Evolutionary conservation across 2,329 filamentous ascomycete genomes (phyloP), one percentile per base, ranked within the genome.

Genomic region (Fusarium illudens): DNA sequence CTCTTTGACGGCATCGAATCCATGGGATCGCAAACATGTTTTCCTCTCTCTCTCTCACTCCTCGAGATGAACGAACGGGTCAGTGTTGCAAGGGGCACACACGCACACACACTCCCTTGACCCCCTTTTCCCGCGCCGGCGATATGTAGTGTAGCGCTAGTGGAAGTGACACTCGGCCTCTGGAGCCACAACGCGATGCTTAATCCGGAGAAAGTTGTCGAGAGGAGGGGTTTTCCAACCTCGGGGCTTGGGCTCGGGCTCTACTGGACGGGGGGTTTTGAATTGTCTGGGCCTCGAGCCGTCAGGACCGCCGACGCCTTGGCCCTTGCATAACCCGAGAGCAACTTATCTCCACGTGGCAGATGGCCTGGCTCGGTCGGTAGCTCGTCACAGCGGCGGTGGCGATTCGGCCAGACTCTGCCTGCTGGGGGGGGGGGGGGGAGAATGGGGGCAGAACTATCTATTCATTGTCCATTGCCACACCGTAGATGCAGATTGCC

Each of bases 321-420:
- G 29, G 50, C 66, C 71, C 68, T 60, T 73, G 68, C 68, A 69
- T 69, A 62, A 37, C 55, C 62, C 20, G 30, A 30, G 37, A 56
- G 37, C 63, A 56, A 56, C 56, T 53, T 39, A 53, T 51, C 50
- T 59, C 70, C 68, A 73, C 71, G 71, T 73, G 71, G 71, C 66
- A 61, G 62, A 34, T 53, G 50, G 30, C 22, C 39, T 22, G 34
- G 51, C 33, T 50, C 27, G 25, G 15, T 42, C 39, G 8, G 25
- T 7, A 20, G n/a, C 32, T 30, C 29, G 29, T 30, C 29, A 30
- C 12, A 12, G 29, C 44, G 44, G 44, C 3, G 44, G 27, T 42
- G 22, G 25, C 36, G 36, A 44, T n/a, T 55, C 19, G 37, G 52
- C 36, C 22, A 44, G 52, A 33, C 27, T 33, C 37, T 44, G 20